Evolutionary conservation across 2,329 filamentous ascomycete species (phyloP).

Genomic region (Botrytis deweyae): DNA sequence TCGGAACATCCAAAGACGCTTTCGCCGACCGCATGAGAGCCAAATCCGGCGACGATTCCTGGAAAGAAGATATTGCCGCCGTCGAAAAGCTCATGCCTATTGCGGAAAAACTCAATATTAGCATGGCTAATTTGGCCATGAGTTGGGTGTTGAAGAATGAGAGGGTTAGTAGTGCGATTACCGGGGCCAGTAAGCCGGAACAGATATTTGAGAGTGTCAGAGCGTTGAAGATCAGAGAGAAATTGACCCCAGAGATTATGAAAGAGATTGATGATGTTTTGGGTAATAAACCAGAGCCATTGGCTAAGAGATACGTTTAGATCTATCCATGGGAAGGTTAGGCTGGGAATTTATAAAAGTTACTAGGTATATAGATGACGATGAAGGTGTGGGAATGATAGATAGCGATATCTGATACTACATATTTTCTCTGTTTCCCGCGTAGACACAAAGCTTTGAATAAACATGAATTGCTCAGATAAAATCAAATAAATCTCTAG

Average conservation of each 20-base stretch:
- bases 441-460: background rate
- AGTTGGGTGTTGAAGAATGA: slow-evolving; percentile 64
- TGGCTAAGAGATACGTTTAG: slow-evolving; percentile 33
- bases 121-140: slow-evolving; percentile 51
- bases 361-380: background rate
- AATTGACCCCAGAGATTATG: slow-evolving; percentile 59
- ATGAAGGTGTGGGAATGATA: background rate
- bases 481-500: background rate
- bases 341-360: background rate
- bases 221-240: slow-evolving; percentile 53
- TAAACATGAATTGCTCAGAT: background rate
- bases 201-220: slow-evolving; percentile 61
- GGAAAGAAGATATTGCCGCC: slow-evolving; percentile 57
- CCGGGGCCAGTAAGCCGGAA: slow-evolving; percentile 56
- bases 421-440: background rate
- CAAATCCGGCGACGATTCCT: slow-evolving; percentile 48
- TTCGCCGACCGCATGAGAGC: slow-evolving; percentile 47
- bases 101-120: slow-evolving; percentile 62
- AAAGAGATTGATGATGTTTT: slow-evolving; percentile 59
- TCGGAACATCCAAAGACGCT: slow-evolving; percentile 53
- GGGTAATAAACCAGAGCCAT: slow-evolving; percentile 55
- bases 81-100: slow-evolving; percentile 61
- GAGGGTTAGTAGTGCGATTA: slow-evolving; percentile 61
- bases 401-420: background rate
- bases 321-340: background rate